Conservation (phyloP, 2,329 filamentous ascomycete genomes). For the Paecilomyces formosus region DNA sequence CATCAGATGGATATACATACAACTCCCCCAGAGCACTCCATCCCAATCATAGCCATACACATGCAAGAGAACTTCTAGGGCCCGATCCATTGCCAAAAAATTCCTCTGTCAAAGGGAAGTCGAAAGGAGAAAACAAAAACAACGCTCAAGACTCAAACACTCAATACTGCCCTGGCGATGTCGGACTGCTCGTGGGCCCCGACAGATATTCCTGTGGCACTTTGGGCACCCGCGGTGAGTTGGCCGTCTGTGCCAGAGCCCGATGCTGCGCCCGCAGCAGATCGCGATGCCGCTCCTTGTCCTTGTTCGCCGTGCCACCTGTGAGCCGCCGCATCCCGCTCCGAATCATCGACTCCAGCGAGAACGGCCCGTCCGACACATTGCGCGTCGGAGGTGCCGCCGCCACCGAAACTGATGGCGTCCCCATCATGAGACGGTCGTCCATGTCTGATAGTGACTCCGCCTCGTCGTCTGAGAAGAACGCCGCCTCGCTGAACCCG, state of each 20-base stretch:
- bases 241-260: slow-evolving; percentile 28
- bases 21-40: not conserved
- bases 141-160: not conserved
- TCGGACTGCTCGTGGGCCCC: slow-evolving; percentile 27
- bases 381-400: slow-evolving; percentile 21
- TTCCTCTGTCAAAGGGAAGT: not conserved
- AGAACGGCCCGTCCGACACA: slow-evolving; percentile 34
- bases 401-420: slow-evolving; percentile 13
- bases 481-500: slow-evolving; percentile 47
- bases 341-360: slow-evolving; percentile 38
- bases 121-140: not conserved
- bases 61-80: not conserved
- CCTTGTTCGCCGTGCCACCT: slow-evolving; percentile 32
- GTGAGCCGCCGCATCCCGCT: slow-evolving; percentile 42
- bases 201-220: slow-evolving; percentile 41
- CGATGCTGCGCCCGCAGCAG: slow-evolving; percentile 36
- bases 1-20: no score
- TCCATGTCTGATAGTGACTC: slow-evolving; percentile 76
- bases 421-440: slow-evolving; percentile 47
- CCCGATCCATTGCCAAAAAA: not conserved
- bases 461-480: slow-evolving; percentile 73
- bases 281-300: slow-evolving; percentile 39
- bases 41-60: not conserved
- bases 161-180: slow-evolving; percentile 21
- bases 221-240: slow-evolving; percentile 39